These are phyloP conservation scores for Pythium vanterpoolii DNA, from an alignment of 352 stramenopile genomes.

Conservation along the genomic window DNA sequence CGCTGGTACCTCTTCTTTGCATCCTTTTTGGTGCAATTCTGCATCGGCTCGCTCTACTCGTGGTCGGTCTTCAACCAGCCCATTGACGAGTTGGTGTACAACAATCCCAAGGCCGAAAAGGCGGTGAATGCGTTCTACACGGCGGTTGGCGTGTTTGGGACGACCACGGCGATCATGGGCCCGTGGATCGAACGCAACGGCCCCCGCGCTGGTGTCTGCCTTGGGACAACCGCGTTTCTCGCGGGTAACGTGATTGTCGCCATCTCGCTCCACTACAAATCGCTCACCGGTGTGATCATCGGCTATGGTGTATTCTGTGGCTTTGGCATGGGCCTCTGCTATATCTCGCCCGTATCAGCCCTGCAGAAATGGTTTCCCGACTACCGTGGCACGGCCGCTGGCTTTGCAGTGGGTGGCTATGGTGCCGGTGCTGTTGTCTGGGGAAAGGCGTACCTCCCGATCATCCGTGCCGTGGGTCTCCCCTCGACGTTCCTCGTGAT, in stretches of 20 bases:
- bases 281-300: constrained; percentile 53
- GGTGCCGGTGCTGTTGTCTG: constrained; percentile 56
- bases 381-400: constrained; percentile 58
- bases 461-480: constrained; percentile 41
- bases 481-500: constrained; percentile 50
- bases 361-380: constrained; percentile 79
- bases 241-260: constrained; percentile 50
- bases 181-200: constrained; percentile 62
- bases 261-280: constrained; percentile 50
- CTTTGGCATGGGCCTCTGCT: constrained; percentile 63
- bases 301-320: constrained; percentile 66
- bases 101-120: constrained; percentile 39
- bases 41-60: constrained; percentile 66
- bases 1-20: constrained; percentile 69
- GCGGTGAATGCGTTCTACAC: constrained; percentile 75
- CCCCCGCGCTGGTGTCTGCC: constrained; percentile 35
- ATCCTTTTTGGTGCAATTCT: constrained; percentile 63
- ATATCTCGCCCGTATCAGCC: constrained; percentile 59
- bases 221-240: constrained; percentile 46
- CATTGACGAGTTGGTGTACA: constrained; percentile 51
- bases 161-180: constrained; percentile 47
- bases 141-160: constrained; percentile 53
- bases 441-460: constrained; percentile 56
- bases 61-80: constrained; percentile 72
- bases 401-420: constrained; percentile 60